Evolutionary conservation across 495 filamentous ascomycete genomes (phyloP).

Genomic region (Daldinia caldariorum): DNA sequence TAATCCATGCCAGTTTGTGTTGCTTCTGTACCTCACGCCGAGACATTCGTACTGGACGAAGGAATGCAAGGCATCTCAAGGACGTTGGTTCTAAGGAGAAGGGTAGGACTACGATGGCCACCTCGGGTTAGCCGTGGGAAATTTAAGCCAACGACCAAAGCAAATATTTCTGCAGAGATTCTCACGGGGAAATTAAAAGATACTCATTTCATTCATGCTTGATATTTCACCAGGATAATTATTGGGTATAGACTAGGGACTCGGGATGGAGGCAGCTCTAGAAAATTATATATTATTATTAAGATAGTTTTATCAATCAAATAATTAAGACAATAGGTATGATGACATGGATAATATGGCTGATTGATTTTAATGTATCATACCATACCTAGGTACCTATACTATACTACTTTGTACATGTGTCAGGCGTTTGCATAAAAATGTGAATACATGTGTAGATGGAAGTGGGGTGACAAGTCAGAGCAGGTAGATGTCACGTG

Average conservation of each 20-base stretch:
- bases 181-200: not conserved
- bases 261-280: not conserved
- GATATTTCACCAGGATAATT: slow-evolving; percentile 13
- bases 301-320: not conserved
- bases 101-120: slow-evolving; percentile 19
- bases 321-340: not conserved
- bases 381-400: no score
- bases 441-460: not conserved
- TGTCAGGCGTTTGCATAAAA: no score
- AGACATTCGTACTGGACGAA: slow-evolving; percentile 66
- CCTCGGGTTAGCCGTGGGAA: slow-evolving; percentile 11
- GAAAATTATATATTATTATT: not conserved
- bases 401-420: no score
- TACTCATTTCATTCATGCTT: not conserved
- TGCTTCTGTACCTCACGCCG: slow-evolving; percentile 74
- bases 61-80: slow-evolving; percentile 42
- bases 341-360: not conserved
- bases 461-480: not conserved
- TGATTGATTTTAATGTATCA: not conserved
- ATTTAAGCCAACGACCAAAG: not conserved
- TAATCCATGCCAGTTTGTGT: slow-evolving; percentile 75
- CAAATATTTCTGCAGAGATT: not conserved
- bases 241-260: slow-evolving; percentile 6
- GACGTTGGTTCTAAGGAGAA: slow-evolving; percentile 19
- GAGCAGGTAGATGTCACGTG: not conserved